Conservation (phyloP, 495 filamentous ascomycete species). For the Neurospora tetraspora region DNA sequence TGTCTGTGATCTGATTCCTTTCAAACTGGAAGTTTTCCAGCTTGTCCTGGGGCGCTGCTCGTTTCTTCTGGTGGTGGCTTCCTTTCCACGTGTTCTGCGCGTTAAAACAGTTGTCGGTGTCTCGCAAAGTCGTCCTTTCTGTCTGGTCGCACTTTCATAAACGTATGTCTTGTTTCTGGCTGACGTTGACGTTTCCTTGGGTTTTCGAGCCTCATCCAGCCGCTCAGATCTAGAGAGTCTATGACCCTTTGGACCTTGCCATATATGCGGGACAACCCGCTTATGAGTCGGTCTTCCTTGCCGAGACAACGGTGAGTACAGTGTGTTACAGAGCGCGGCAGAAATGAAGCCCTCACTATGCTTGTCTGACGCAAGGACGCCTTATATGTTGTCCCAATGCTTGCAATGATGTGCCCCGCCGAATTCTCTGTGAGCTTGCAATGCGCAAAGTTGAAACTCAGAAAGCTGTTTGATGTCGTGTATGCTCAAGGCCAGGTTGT, state of each 20-base stretch:
- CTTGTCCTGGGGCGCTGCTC: background rate
- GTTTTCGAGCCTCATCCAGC: background rate
- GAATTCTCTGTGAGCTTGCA: background rate
- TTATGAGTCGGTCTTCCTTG: background rate
- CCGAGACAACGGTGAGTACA: background rate
- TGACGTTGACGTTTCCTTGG: background rate
- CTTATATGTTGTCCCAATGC: background rate
- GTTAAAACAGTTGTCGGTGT: background rate
- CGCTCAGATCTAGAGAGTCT: background rate
- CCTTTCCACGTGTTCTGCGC: background rate
- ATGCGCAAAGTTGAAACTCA: background rate
- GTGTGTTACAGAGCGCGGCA: background rate
- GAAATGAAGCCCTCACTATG: background rate
- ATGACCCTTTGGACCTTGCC: background rate
- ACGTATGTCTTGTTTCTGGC: background rate
- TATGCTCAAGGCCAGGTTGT: background rate
- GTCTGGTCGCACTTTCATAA: background rate
- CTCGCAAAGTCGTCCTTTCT: background rate
- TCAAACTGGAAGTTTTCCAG: background rate
- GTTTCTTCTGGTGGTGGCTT: background rate
- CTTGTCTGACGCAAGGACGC: background rate
- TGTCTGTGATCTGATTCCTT: background rate
- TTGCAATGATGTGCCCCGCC: background rate
- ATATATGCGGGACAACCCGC: background rate
- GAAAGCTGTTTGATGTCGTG: background rate